Evolutionary conservation across 306 rosid species (phyloP).

Genomic region (Argentina anserina): DNA sequence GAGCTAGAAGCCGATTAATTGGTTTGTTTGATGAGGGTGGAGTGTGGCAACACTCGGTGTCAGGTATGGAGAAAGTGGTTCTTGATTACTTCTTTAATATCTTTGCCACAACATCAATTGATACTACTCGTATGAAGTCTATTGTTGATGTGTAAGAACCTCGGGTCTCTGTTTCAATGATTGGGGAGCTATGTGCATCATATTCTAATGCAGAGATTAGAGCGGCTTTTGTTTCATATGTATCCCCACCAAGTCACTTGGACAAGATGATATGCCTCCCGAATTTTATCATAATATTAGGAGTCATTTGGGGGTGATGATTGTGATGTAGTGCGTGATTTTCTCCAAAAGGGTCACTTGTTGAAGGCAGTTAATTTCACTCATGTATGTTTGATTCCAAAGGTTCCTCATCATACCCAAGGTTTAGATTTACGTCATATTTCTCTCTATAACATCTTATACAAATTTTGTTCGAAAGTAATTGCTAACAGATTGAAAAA

Average conservation of each 20-base stretch:
- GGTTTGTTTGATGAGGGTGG: neutral
- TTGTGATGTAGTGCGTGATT: neutral
- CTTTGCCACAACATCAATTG: neutral
- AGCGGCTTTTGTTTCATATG: neutral
- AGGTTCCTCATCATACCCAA: neutral
- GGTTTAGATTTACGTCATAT: neutral
- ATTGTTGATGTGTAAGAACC: neutral
- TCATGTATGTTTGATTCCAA: neutral
- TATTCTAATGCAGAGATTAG: neutral
- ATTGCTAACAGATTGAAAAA: neutral
- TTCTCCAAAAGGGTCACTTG: neutral
- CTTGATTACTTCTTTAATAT: neutral
- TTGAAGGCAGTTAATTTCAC: neutral
- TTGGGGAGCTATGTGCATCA: neutral
- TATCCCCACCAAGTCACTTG: neutral
- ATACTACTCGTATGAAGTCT: neutral
- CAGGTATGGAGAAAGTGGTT: neutral
- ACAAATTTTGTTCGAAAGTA: neutral
- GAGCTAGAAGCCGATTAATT: neutral
- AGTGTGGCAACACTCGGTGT: fast-evolving
- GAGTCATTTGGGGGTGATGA: neutral
- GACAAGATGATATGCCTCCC: neutral
- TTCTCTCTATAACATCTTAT: too few species aligned
- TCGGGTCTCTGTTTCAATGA: neutral
- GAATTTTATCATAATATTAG: neutral